These are phyloP conservation scores for Puccinia coronata DNA, from an alignment of 1,284 basidiomycete genomes.

Conservation along the genomic window DNA sequence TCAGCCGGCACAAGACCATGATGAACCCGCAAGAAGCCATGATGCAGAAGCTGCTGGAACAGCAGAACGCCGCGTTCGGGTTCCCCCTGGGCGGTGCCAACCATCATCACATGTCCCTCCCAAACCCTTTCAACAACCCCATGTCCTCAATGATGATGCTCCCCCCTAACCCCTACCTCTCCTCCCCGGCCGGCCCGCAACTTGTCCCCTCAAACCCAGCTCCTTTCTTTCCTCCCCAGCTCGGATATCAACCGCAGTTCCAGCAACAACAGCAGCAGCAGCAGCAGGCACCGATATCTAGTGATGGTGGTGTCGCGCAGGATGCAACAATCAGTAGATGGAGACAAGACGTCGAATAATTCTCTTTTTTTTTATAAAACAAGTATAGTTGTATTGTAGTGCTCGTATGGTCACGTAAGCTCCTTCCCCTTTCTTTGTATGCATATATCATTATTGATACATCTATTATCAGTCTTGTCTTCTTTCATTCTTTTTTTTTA, in stretches of 20 bases:
- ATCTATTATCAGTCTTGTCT: too few species aligned
- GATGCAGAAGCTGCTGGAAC: not conserved
- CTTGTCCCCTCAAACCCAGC: not conserved
- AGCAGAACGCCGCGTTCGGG: constrained; percentile 22
- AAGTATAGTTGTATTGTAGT: not conserved
- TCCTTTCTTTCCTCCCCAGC: not conserved
- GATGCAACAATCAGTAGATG: constrained; percentile 14
- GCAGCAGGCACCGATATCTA: not conserved
- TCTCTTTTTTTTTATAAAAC: not conserved
- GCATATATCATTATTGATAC: too few species aligned
- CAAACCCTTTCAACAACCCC: not conserved
- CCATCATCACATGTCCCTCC: not conserved
- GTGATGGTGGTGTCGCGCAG: not conserved
- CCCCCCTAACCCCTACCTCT: not conserved
- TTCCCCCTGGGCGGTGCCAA: not conserved
- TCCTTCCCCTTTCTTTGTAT: too few species aligned
- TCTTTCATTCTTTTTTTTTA: too few species aligned
- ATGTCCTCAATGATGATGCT: not conserved
- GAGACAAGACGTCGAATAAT: constrained; percentile 23
- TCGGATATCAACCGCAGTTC: not conserved
- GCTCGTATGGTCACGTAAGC: too few species aligned
- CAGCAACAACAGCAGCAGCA: not conserved
- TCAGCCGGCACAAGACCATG: not conserved
- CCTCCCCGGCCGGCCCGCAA: not conserved
- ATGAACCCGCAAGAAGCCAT: constrained; percentile 16